phyloP scores from a whole-genome alignment of 176 grass and related monocot genomes.

The Juncus effusus region DNA sequence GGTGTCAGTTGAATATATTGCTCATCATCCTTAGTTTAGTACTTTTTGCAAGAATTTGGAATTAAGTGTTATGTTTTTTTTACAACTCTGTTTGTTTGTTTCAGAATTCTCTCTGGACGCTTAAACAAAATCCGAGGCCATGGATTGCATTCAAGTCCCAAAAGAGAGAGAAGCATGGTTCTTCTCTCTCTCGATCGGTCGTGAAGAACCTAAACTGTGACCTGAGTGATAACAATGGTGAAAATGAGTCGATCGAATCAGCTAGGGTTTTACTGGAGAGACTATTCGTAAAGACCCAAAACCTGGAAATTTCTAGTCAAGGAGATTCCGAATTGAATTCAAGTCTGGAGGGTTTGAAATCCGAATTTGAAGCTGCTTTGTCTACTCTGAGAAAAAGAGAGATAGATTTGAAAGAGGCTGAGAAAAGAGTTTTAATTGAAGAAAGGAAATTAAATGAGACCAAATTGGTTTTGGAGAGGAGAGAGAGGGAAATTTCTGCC shows the following conservation, averaged over 20 bases:
- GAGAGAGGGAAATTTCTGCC: constrained; percentile 51
- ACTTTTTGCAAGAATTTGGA: too few species aligned
- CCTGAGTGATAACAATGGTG: constrained; percentile 39
- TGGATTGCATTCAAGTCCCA: constrained; percentile 37
- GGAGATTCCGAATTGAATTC: constrained; percentile 41
- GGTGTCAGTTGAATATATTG: too few species aligned
- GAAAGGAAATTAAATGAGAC: constrained; percentile 47
- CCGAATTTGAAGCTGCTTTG: constrained; percentile 61
- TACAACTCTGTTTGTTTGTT: constrained; percentile 6
- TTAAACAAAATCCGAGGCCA: constrained; percentile 39
- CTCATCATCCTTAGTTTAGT: too few species aligned
- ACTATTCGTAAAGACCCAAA: constrained; percentile 55
- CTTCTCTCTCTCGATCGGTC: constrained; percentile 39
- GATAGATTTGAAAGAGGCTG: constrained; percentile 47
- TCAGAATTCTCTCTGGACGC: constrained; percentile 30
- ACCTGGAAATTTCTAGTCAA: constrained; percentile 37
- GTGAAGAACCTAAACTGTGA: constrained; percentile 35
- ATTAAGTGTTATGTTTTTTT: too few species aligned
- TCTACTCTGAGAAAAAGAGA: constrained; percentile 54
- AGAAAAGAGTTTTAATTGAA: constrained; percentile 53
- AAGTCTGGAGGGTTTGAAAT: constrained; percentile 58
- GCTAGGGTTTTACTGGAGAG: constrained; percentile 61
- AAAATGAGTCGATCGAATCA: constrained; percentile 48
- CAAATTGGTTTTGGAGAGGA: constrained; percentile 58
- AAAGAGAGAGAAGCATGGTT: constrained; percentile 33